Percentiles rank a stretch among this genome's conserved stretches.
These are phyloP conservation scores for Raphanus sativus DNA, from an alignment of 345 rosid genomes.

Conservation along the genomic window DNA sequence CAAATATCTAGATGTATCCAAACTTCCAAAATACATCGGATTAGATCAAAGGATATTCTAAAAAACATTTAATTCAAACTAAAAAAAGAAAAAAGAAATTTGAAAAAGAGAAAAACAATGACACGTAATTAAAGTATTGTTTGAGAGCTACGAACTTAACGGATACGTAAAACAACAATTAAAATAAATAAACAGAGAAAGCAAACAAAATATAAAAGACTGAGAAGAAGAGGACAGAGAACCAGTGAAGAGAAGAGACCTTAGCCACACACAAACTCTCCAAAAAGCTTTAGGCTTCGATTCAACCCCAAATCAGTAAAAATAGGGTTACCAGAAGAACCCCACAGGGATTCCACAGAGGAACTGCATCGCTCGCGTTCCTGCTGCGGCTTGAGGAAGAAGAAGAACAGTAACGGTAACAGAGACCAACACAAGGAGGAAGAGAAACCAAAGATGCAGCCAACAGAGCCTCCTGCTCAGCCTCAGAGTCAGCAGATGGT, in stretches of 20 bases:
- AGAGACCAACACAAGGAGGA: conserved; percentile 13
- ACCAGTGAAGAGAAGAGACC: conserved; percentile 24
- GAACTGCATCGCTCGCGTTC: conserved; percentile 39
- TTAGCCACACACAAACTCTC: conserved; percentile 27
- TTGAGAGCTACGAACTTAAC: conserved; percentile 30
- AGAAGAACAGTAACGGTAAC: conserved; percentile 15
- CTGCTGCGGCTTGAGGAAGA: conserved; percentile 38
- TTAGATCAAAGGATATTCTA: no score
- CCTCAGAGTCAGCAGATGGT: conserved; percentile 42
- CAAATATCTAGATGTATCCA: no score
- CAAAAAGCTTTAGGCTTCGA: conserved; percentile 22
- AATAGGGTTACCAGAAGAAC: conserved; percentile 34
- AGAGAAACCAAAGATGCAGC: conserved; percentile 34
- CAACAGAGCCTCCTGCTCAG: conserved; percentile 37
- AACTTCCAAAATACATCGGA: no score
- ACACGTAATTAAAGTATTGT: conserved; percentile 33
- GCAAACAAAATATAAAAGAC: conserved; percentile 32
- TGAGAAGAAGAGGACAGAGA: conserved; percentile 38
- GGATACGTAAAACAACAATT: conserved; percentile 31
- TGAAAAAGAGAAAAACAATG: background rate
- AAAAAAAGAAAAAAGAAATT: background rate
- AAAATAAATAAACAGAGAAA: background rate
- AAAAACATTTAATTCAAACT: no score
- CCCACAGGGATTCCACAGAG: conserved; percentile 38
- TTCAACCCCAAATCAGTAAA: conserved; percentile 30